phyloP scores from a whole-genome alignment of 2,329 filamentous ascomycete genomes.

The Colletotrichum sp. region DNA sequence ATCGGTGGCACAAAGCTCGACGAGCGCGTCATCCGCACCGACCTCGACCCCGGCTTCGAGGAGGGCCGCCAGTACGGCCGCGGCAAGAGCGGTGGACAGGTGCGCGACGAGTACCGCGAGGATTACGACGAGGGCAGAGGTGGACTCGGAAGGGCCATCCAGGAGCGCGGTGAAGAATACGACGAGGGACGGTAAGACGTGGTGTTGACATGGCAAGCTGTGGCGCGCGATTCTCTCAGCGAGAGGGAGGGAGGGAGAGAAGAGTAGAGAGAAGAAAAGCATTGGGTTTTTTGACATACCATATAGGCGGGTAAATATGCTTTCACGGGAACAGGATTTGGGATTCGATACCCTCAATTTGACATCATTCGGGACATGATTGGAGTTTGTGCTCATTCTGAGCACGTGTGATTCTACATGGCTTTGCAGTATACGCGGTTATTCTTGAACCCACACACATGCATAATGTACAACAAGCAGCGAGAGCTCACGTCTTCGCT shows the following conservation, averaged over 20 bases:
- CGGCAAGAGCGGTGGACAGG: constrained; percentile 94
- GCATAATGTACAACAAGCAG: constrained; percentile 10
- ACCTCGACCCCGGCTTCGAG: constrained; percentile 93
- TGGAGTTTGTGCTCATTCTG: not conserved
- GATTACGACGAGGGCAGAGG: constrained; percentile 96
- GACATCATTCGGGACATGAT: not conserved
- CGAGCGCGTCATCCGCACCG: constrained; percentile 93
- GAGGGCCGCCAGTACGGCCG: constrained; percentile 96
- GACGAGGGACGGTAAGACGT: constrained; percentile 42
- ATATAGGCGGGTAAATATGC: not conserved
- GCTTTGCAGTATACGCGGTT: not conserved
- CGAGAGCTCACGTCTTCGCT: not conserved
- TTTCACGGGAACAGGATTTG: constrained; percentile 1
- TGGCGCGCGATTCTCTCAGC: not conserved
- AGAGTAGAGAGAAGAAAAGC: constrained; percentile 23
- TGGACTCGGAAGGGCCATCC: constrained; percentile 81
- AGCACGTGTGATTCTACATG: not conserved
- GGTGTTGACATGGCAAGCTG: not conserved
- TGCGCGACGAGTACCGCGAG: constrained; percentile 95
- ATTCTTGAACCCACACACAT: not conserved
- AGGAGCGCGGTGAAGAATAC: constrained; percentile 39
- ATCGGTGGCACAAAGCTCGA: constrained; percentile 97
- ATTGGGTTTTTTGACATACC: not conserved
- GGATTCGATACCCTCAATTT: constrained; percentile 19
- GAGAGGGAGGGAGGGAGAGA: not conserved